Percentiles rank a stretch among this genome's conserved stretches.
These are phyloP conservation scores for Podospora pseudoanserina DNA, from an alignment of 495 filamentous ascomycete genomes.

Conservation along the genomic window DNA sequence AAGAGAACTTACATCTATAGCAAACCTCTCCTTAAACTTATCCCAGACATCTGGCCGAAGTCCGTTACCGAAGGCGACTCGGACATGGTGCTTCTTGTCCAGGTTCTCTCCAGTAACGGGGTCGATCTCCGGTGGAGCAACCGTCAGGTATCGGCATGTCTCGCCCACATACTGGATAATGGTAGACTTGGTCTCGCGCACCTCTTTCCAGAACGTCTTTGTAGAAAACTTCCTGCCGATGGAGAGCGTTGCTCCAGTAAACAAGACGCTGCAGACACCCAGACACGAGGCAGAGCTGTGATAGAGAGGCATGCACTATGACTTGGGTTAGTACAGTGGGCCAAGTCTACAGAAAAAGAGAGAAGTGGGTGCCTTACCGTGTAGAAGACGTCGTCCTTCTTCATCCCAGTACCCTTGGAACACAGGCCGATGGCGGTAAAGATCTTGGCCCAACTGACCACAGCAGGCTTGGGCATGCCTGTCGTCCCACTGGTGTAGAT, in stretches of 20 bases:
- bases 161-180: conserved; percentile 94
- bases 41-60: conserved; percentile 90
- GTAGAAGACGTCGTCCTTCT: conserved; percentile 65
- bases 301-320: conserved; percentile 87
- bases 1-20: conserved; percentile 49
- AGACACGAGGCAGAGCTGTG: conserved; percentile 77
- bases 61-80: conserved; percentile 82
- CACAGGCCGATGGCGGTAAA: conserved; percentile 53
- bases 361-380: conserved; percentile 50
- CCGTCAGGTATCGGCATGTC: conserved; percentile 83
- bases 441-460: conserved; percentile 73
- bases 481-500: conserved; percentile 90
- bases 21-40: conserved; percentile 80
- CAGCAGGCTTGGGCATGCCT: conserved; percentile 84
- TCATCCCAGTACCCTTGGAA: conserved; percentile 52
- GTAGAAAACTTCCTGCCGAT: conserved; percentile 79
- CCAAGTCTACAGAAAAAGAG: neutral
- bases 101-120: conserved; percentile 63
- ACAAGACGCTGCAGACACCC: conserved; percentile 57
- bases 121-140: conserved; percentile 63
- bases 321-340: neutral
- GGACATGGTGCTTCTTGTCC: conserved; percentile 73
- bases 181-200: conserved; percentile 66
- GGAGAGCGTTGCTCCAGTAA: conserved; percentile 58
- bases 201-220: conserved; percentile 77